Evolutionary conservation across 495 filamentous ascomycete species (phyloP).

Genomic region (Daldinia childiae): DNA sequence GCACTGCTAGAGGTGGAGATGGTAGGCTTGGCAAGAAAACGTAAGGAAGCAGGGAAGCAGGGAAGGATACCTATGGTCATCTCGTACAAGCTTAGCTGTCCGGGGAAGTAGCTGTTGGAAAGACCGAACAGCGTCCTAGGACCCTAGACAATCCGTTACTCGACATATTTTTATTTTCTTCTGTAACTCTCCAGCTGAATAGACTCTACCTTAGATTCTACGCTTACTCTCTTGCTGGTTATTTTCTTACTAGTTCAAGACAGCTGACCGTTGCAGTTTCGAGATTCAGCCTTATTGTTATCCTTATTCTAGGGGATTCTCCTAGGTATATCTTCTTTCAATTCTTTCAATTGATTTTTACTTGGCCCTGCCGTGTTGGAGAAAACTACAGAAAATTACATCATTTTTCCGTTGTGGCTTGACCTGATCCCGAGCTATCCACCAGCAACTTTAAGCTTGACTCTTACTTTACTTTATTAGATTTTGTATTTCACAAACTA

Average conservation of each 20-base stretch:
- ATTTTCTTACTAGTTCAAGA: not conserved
- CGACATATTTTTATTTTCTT: slow-evolving; percentile 11
- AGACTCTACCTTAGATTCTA: not conserved
- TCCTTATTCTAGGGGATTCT: not conserved
- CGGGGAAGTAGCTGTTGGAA: slow-evolving; percentile 30
- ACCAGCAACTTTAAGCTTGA: slow-evolving; percentile 3
- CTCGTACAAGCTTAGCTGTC: slow-evolving; percentile 4
- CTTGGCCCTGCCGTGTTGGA: not conserved
- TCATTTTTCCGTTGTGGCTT: slow-evolving; percentile 16
- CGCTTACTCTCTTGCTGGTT: no score
- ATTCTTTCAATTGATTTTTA: not conserved
- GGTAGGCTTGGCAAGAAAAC: slow-evolving; percentile 30
- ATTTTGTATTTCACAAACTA: slow-evolving; percentile 18
- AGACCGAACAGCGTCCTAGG: slow-evolving; percentile 26
- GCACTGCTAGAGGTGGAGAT: slow-evolving; percentile 20
- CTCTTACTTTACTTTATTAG: not conserved
- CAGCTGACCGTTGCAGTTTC: not conserved
- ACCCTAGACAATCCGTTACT: slow-evolving; percentile 16
- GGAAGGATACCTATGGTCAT: slow-evolving; percentile 7
- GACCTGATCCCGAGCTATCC: not conserved
- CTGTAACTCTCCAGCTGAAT: not conserved
- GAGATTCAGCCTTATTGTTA: not conserved
- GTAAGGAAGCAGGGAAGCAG: slow-evolving; percentile 9
- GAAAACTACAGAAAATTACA: slow-evolving; percentile 25
- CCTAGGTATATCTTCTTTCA: not conserved